Evolutionary conservation across 345 rosid species (phyloP).

Genomic region (Citrus glauca): DNA sequence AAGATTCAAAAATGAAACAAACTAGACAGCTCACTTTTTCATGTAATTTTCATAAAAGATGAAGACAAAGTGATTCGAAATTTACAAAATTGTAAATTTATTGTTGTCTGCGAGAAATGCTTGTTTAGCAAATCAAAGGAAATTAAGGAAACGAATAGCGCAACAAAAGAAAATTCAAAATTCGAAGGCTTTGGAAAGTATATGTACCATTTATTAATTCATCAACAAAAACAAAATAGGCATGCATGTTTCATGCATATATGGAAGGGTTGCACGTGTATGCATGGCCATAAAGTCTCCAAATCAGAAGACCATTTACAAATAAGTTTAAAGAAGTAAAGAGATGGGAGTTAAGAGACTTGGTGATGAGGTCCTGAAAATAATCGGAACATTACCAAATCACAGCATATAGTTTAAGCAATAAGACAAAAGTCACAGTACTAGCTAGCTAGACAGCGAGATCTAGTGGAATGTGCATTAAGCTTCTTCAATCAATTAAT

Average conservation of each 20-base stretch:
- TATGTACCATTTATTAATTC: not conserved
- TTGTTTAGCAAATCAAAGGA: not conserved
- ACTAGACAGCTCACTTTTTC: not conserved
- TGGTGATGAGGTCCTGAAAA: not conserved
- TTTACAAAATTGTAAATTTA: not conserved
- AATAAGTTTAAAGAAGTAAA: not conserved
- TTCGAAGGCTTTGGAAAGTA: not conserved
- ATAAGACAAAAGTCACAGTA: slow-evolving; percentile 22
- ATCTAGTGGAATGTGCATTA: slow-evolving; percentile 9
- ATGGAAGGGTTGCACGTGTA: not conserved
- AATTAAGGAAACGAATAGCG: not conserved
- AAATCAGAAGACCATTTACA: not conserved
- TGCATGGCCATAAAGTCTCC: not conserved
- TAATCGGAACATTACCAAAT: not conserved
- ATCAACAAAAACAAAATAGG: not conserved
- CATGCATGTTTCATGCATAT: slow-evolving; percentile 3
- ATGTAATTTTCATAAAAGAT: not conserved
- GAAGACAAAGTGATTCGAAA: not conserved
- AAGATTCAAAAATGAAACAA: not conserved
- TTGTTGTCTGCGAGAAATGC: not conserved
- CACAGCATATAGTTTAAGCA: slow-evolving; percentile 6
- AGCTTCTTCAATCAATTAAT: slow-evolving; percentile 1
- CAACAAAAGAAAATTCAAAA: not conserved
- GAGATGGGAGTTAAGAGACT: not conserved
- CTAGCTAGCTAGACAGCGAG: slow-evolving; percentile 8